Evolutionary conservation across 139 green algal genomes (phyloP).

Genomic region (Mesotaenium endlicherianum): DNA sequence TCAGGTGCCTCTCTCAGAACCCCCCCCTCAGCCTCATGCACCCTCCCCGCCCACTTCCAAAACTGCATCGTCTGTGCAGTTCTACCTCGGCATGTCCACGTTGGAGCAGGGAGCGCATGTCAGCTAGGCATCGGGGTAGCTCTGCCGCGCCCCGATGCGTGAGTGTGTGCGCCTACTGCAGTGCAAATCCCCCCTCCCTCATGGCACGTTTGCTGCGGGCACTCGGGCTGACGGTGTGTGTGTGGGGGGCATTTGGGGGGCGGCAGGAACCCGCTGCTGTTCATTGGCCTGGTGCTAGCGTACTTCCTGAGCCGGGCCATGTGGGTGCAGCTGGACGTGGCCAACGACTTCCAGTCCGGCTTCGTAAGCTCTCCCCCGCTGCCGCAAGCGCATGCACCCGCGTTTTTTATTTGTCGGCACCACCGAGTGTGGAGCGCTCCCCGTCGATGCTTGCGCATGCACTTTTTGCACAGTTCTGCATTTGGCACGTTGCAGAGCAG

Average conservation of each 20-base stretch:
- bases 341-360: background rate
- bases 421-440: background rate
- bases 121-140: background rate
- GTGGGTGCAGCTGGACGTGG: constrained; percentile 24
- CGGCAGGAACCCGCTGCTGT: constrained; percentile 35
- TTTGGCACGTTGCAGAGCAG: constrained; percentile 3
- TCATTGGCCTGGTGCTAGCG: background rate
- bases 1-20: constrained; percentile 1
- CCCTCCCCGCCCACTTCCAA: background rate
- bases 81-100: too few relatives aligned
- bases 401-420: constrained; percentile 3
- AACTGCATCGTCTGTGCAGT: background rate
- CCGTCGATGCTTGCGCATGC: background rate
- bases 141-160: background rate
- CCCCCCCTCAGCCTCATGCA: background rate
- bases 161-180: too few relatives aligned
- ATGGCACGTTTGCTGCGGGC: too few relatives aligned
- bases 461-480: background rate
- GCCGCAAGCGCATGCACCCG: background rate
- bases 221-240: too few relatives aligned
- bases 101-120: too few relatives aligned
- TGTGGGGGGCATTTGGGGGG: too few relatives aligned
- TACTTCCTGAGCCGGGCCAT: constrained; percentile 17
- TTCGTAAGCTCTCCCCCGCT: constrained; percentile 9
- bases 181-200: too few relatives aligned